Evolutionary conservation across 768 basidiomycete genomes (phyloP).

Genomic region (Pleurotus giganteus): DNA sequence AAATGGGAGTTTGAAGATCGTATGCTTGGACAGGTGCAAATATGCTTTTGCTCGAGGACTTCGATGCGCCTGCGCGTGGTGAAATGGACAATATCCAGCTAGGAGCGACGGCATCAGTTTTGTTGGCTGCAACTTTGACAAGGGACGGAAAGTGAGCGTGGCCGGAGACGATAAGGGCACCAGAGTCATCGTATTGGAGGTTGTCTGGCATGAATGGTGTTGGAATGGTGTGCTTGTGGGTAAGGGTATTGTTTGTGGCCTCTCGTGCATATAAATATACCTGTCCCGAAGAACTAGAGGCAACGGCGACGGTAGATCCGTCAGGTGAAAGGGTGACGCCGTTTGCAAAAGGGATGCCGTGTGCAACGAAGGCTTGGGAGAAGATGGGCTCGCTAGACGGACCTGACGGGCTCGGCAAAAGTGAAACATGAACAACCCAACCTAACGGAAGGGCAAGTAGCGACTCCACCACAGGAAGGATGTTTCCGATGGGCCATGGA

Average conservation of each 20-base stretch:
- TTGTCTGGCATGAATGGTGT: conserved; percentile 68
- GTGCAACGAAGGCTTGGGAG: conserved; percentile 36
- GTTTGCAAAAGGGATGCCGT: conserved; percentile 65
- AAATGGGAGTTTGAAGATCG: conserved; percentile 46
- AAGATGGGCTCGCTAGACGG: conserved; percentile 23
- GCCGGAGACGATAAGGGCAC: conserved; percentile 55
- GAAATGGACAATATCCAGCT: conserved; percentile 61
- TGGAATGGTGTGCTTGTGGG: conserved; percentile 32
- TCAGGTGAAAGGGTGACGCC: conserved; percentile 60
- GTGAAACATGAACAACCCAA: conserved; percentile 55
- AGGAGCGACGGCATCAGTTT: conserved; percentile 37
- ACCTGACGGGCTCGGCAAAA: conserved; percentile 28
- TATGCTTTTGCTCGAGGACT: not conserved
- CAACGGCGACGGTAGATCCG: conserved; percentile 52
- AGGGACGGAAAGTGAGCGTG: conserved; percentile 65
- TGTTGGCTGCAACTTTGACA: conserved; percentile 40
- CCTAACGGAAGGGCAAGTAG: conserved; percentile 54
- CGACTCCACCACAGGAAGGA: conserved; percentile 55
- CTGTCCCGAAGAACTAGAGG: conserved; percentile 45
- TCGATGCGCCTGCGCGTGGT: conserved; percentile 13
- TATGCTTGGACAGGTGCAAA: conserved; percentile 20
- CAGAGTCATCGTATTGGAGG: conserved; percentile 46
- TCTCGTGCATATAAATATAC: conserved; percentile 55
- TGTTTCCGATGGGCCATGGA: conserved; percentile 42
- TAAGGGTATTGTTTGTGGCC: conserved; percentile 40